Percentiles rank a stretch among this genome's conserved stretches.
phyloP scores from a whole-genome alignment of 371 early-diverging fungal species.

The Mortierella sp. region DNA sequence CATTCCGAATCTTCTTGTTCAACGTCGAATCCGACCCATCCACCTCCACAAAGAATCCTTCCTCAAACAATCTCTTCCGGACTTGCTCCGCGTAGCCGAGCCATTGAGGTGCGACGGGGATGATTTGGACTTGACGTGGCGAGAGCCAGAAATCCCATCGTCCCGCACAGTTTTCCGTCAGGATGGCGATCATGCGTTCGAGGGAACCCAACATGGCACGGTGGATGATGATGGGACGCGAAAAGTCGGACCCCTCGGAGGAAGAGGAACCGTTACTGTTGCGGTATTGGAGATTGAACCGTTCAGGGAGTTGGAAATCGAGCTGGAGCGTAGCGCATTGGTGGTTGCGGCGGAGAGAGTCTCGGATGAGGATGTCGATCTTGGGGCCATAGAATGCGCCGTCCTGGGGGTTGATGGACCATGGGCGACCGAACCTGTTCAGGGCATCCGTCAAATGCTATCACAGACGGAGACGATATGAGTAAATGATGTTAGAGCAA shows the following conservation, averaged over 20 bases:
- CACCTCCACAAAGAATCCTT: constrained; percentile 88
- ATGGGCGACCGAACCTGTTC: constrained; percentile 79
- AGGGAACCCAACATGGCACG: constrained; percentile 99
- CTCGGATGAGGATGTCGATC: constrained; percentile 98
- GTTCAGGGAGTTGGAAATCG: constrained; percentile 96
- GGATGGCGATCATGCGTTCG: constrained; percentile 98
- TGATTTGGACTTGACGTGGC: constrained; percentile 95
- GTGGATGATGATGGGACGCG: constrained; percentile 99
- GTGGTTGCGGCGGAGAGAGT: constrained; percentile 92
- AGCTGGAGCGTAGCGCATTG: constrained; percentile 99
- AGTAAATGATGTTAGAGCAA: background rate
- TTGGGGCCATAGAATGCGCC: constrained; percentile 99
- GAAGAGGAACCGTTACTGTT: constrained; percentile 68
- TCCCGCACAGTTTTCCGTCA: constrained; percentile 97
- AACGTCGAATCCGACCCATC: constrained; percentile 91
- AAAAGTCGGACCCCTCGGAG: constrained; percentile 61
- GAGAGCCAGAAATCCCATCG: constrained; percentile 99
- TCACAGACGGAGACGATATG: background rate
- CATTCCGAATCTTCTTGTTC: constrained; percentile 95
- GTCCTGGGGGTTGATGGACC: constrained; percentile 97
- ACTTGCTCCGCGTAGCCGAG: constrained; percentile 77
- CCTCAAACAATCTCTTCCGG: constrained; percentile 66
- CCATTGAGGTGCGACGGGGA: constrained; percentile 81
- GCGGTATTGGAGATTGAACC: constrained; percentile 93
- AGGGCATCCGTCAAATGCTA: constrained; percentile 80